Conservation (phyloP, 805 yeast species). For the Zygoascus tannicola region DNA sequence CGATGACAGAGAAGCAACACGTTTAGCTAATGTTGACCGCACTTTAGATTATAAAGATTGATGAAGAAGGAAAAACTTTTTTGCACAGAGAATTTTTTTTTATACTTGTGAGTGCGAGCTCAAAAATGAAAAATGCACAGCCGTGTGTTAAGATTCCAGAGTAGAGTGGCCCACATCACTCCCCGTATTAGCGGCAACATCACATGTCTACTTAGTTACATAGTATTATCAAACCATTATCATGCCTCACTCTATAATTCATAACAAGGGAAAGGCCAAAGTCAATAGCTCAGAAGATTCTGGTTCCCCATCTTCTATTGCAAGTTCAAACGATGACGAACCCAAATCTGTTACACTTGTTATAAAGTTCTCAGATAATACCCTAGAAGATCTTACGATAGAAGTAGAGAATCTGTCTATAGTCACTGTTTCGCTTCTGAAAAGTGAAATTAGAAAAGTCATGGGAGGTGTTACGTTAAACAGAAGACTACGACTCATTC, state of each 20-base stretch:
- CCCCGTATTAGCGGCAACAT: too few relatives aligned
- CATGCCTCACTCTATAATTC: not conserved
- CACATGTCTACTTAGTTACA: too few relatives aligned
- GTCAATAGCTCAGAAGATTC: not conserved
- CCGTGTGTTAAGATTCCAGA: too few relatives aligned
- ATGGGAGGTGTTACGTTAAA: conserved; percentile 30
- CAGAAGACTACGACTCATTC: conserved; percentile 53
- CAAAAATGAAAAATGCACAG: too few relatives aligned
- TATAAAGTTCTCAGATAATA: conserved; percentile 40
- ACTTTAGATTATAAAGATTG: conserved; percentile 18
- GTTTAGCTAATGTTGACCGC: conserved; percentile 74
- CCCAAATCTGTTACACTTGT: conserved; percentile 15
- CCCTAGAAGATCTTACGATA: conserved; percentile 34
- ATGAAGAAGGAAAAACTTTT: conserved; percentile 5
- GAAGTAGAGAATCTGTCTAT: conserved; percentile 28
- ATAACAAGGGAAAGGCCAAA: conserved; percentile 3
- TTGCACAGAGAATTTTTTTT: not conserved
- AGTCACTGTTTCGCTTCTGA: conserved; percentile 33
- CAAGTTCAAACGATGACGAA: not conserved
- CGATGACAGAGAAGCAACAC: conserved; percentile 52
- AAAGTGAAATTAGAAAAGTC: conserved; percentile 35
- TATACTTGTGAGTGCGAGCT: too few relatives aligned
- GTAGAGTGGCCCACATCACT: too few relatives aligned
- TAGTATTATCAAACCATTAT: too few relatives aligned
- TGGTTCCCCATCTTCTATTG: not conserved